phyloP scores from a whole-genome alignment of 345 rosid species.

The Gossypium sturtianum region DNA sequence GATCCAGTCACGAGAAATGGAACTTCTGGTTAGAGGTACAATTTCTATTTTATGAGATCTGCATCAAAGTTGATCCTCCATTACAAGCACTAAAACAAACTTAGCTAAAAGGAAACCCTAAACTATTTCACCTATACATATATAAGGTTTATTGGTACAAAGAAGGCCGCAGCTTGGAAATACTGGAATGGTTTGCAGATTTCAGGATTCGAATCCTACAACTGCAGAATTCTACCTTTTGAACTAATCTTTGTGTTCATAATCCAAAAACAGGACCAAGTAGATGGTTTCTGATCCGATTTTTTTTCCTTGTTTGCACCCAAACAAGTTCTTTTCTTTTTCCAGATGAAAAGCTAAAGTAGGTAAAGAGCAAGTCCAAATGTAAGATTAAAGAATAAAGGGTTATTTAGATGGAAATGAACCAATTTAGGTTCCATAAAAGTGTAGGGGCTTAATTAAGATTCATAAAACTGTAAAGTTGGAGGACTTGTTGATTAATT shows the following conservation, averaged over 20 bases:
- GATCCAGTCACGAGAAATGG: conserved; percentile 68
- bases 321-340: neutral
- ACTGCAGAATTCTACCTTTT: neutral
- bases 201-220: too few species aligned
- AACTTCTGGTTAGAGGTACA: conserved; percentile 88
- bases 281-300: neutral
- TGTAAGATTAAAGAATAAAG: too few species aligned
- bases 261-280: too few species aligned
- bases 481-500: neutral
- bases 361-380: too few species aligned
- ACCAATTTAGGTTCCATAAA: too few species aligned
- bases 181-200: too few species aligned
- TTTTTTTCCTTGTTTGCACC: neutral
- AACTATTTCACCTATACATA: neutral
- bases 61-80: neutral
- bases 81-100: neutral
- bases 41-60: neutral
- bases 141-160: too few species aligned
- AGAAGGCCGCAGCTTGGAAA: too few species aligned
- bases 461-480: too few species aligned
- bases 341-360: neutral
- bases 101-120: neutral
- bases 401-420: too few species aligned
- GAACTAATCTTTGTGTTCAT: neutral
- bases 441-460: too few species aligned